Conservation (phyloP, 805 yeast species). For the Nakazawaea siamensis region DNA sequence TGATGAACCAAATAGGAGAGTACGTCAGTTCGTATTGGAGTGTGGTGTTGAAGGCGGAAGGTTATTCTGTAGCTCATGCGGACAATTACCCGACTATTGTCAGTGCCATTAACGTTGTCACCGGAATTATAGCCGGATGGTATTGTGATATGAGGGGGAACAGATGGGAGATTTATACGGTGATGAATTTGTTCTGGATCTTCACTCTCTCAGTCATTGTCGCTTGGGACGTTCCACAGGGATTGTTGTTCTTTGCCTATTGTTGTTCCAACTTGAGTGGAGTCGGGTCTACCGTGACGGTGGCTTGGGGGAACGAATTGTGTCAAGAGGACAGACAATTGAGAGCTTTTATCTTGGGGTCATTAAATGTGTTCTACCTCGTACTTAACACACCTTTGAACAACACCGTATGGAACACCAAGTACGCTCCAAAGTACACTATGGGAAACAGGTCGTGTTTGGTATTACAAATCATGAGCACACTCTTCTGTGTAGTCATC, state of each 20-base stretch:
- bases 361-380: conserved; percentile 56
- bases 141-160: conserved; percentile 7
- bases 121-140: conserved; percentile 7
- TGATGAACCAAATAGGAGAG: conserved; percentile 24
- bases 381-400: conserved; percentile 64
- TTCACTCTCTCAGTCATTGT: conserved; percentile 32
- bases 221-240: conserved; percentile 32
- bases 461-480: conserved; percentile 2
- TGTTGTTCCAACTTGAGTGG: conserved; percentile 32
- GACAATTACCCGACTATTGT: conserved; percentile 49
- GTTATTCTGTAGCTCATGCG: conserved; percentile 33
- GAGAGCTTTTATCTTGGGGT: conserved; percentile 54
- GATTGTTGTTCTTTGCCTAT: conserved; percentile 35
- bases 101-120: conserved; percentile 38
- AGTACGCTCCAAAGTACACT: conserved; percentile 39
- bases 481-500: conserved; percentile 6
- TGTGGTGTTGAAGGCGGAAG: conserved; percentile 32
- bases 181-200: conserved; percentile 16
- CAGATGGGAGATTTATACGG: conserved; percentile 6
- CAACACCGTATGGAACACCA: conserved; percentile 41
- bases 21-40: conserved; percentile 40
- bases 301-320: conserved; percentile 31
- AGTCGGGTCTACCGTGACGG: conserved; percentile 32
- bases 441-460: conserved; percentile 26
- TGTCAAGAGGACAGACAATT: conserved; percentile 49